Evolutionary conservation across 495 filamentous ascomycete species (phyloP).

Genomic region (Aspergillus indologenus): DNA sequence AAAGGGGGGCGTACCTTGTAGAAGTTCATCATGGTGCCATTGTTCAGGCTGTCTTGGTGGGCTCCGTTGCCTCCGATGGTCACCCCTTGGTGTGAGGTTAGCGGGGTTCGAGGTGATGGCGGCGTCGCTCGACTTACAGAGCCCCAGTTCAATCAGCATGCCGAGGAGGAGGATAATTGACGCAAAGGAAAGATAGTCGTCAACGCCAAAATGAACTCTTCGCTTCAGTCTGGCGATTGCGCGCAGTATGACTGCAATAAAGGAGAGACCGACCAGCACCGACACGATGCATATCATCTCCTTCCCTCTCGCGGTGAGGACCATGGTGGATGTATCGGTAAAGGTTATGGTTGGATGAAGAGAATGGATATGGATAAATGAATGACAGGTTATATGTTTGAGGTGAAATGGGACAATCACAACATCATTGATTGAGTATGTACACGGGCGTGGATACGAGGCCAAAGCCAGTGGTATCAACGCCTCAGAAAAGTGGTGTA

Average conservation of each 20-base stretch:
- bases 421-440: background rate
- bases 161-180: conserved; percentile 32
- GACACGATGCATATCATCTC: conserved; percentile 39
- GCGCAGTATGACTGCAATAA: conserved; percentile 36
- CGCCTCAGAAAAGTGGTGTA: background rate
- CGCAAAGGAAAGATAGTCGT: conserved; percentile 41
- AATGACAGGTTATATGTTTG: background rate
- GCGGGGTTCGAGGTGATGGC: background rate
- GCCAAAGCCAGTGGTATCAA: background rate
- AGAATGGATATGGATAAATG: conserved; percentile 7
- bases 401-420: background rate
- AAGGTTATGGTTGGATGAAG: conserved; percentile 3
- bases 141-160: conserved; percentile 35
- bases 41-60: conserved; percentile 23
- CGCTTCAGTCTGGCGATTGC: conserved; percentile 37
- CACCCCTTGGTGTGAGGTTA: conserved; percentile 29
- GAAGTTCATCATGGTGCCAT: conserved; percentile 32
- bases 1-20: conserved; percentile 28
- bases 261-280: conserved; percentile 36
- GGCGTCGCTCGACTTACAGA: conserved; percentile 28
- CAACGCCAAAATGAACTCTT: conserved; percentile 35
- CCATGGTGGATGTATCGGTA: conserved; percentile 21
- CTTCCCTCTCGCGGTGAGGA: conserved; percentile 26
- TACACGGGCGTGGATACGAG: background rate
- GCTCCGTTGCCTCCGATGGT: conserved; percentile 37